phyloP scores from a whole-genome alignment of 306 rosid species.

The Delonix regia region DNA sequence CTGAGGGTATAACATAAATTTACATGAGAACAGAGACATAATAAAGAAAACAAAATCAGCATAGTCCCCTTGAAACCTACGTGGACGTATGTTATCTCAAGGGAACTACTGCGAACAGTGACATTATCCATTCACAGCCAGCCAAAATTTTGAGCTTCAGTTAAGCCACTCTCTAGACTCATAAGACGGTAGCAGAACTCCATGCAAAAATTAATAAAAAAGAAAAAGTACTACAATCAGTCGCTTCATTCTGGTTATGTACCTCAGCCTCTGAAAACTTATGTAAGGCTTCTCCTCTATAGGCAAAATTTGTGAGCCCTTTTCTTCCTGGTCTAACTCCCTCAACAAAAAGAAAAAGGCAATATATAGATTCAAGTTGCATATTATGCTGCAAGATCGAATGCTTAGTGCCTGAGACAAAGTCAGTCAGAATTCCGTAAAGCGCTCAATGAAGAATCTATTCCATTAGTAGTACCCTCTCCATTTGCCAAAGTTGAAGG shows the following conservation, averaged over 20 bases:
- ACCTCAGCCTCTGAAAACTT: constrained; percentile 49
- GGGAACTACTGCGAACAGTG: constrained; percentile 42
- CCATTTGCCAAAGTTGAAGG: constrained; percentile 48
- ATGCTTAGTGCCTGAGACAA: constrained; percentile 45
- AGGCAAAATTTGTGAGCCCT: constrained; percentile 47
- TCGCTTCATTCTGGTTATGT: constrained; percentile 44
- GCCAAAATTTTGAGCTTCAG: constrained; percentile 58
- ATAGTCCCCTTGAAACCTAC: constrained; percentile 36
- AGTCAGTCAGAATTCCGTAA: constrained; percentile 35
- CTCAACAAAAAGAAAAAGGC: constrained; percentile 35
- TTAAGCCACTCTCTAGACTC: constrained; percentile 40
- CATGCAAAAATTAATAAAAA: constrained; percentile 36
- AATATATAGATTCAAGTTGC: constrained; percentile 41
- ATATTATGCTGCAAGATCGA: constrained; percentile 33
- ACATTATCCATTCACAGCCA: constrained; percentile 38
- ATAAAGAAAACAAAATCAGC: constrained; percentile 33
- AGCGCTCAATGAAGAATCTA: constrained; percentile 44
- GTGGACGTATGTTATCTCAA: constrained; percentile 14
- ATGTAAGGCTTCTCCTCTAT: constrained; percentile 50
- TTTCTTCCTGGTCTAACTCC: constrained; percentile 22
- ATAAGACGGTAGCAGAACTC: constrained; percentile 41
- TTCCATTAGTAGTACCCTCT: constrained; percentile 55
- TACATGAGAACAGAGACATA: constrained; percentile 36
- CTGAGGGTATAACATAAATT: constrained; percentile 2
- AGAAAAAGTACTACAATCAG: constrained; percentile 18